Conservation (phyloP, 768 basidiomycete species). For the Boletus reticuloceps region DNA sequence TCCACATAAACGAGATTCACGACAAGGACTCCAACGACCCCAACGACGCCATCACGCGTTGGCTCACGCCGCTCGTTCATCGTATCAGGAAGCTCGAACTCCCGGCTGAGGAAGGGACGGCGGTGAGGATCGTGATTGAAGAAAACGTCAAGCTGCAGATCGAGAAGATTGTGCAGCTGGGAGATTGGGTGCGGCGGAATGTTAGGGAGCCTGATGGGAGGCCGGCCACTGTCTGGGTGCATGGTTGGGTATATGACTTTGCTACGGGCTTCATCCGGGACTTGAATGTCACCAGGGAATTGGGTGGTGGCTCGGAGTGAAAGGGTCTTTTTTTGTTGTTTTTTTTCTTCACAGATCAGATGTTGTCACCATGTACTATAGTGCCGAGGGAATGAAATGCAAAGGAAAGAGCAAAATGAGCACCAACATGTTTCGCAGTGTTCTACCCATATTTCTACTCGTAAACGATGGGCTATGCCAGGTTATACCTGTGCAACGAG, state of each 20-base stretch:
- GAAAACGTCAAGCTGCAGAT: conserved; percentile 57
- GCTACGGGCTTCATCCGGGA: conserved; percentile 57
- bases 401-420: no score
- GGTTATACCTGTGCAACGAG: no score
- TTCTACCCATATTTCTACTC: no score
- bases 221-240: conserved; percentile 49
- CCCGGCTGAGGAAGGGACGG: conserved; percentile 26
- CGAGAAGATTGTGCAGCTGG: background rate
- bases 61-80: conserved; percentile 67
- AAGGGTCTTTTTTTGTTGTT: background rate
- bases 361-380: background rate
- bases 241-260: conserved; percentile 74
- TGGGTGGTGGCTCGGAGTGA: background rate
- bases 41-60: conserved; percentile 56
- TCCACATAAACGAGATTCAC: background rate
- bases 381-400: no score
- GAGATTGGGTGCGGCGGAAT: background rate
- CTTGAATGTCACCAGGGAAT: conserved; percentile 43
- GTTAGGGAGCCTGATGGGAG: conserved; percentile 8
- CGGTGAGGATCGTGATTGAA: conserved; percentile 37
- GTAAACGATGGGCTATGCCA: no score
- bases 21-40: conserved; percentile 26
- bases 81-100: conserved; percentile 44
- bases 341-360: no score
- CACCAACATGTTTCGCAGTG: no score